Evolutionary conservation across 2,329 filamentous ascomycete species (phyloP).

Genomic region (Fusarium subtropicale): DNA sequence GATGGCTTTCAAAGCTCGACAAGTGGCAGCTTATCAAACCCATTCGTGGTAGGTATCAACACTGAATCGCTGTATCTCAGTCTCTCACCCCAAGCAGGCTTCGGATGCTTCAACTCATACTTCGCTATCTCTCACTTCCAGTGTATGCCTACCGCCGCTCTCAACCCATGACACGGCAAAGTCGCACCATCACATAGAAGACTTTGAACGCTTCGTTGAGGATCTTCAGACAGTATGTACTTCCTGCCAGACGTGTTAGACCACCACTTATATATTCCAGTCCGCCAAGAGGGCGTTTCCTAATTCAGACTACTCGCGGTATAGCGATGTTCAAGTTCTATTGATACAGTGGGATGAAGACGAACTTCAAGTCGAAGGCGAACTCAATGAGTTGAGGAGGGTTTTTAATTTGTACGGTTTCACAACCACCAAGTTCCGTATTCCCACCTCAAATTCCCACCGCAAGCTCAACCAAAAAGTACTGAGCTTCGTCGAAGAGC

Average conservation of each 20-base stretch:
- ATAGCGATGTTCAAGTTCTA: constrained; percentile 43
- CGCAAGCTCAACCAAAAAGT: constrained; percentile 43
- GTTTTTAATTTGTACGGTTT: constrained; percentile 44
- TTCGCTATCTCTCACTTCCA: constrained; percentile 41
- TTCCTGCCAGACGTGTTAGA: background rate
- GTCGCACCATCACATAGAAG: constrained; percentile 45
- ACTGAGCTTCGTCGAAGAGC: constrained; percentile 42
- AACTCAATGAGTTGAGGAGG: constrained; percentile 39
- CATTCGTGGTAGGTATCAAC: constrained; percentile 41
- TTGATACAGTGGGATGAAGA: constrained; percentile 47
- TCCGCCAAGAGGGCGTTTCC: constrained; percentile 44
- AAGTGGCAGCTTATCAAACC: constrained; percentile 40
- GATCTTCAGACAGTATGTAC: constrained; percentile 40
- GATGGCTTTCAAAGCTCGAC: constrained; percentile 44
- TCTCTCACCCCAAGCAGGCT: constrained; percentile 40
- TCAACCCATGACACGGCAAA: constrained; percentile 45
- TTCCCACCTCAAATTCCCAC: constrained; percentile 44
- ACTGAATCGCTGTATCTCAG: background rate
- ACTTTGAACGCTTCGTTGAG: constrained; percentile 37
- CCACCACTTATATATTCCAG: constrained; percentile 22
- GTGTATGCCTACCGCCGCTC: constrained; percentile 38
- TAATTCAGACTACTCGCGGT: constrained; percentile 45
- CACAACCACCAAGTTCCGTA: constrained; percentile 40
- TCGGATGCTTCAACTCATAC: constrained; percentile 46
- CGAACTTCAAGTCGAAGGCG: constrained; percentile 44